Evolutionary conservation across 1,284 basidiomycete species (phyloP), one percentile per base, ranked within the genome.

Genomic region (Pseudozyma sp.): DNA sequence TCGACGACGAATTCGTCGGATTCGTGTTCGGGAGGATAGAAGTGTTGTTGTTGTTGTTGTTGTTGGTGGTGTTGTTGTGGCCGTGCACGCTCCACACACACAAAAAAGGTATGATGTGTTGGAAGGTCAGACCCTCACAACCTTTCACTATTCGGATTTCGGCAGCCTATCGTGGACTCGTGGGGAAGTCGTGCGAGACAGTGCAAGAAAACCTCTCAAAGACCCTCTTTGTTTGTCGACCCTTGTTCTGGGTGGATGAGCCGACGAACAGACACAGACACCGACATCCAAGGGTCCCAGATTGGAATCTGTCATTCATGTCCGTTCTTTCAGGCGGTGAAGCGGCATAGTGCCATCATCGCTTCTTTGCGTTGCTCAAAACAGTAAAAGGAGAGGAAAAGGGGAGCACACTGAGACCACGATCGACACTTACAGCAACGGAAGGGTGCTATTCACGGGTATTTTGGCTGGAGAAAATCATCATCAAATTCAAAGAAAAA

Each of bases 391-490:
- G 12, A 14, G 25, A 16, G 47, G 44, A 38, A 18, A 25, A 14
- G 25, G 25, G 47, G 44, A 47, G 8, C 38, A 25, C 13, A 19
- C 18, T 50, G 47, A 58, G 56, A 58, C 56, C 25, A 36, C 56
- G 56, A 58, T 58, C 56, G 56, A 58, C 48, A 58, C 56, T 19
- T 40, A 51, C 56, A 58, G 56, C 54, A 47, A 16, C 10, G 18
- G 9, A 10, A 44, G 4, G 18, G 2, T 14, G 10, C 9, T 16
- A 44, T 3, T 13, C n/a, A n/a, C n/a, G n/a, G n/a, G n/a, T n/a
- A n/a, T n/a, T n/a, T n/a, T n/a, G n/a, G n/a, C n/a, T n/a, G n/a
- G n/a, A n/a, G n/a, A n/a, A n/a, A n/a, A n/a, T n/a, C n/a, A 14
- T n/a, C 9, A 19, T 16, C 43, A 44, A 10, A 19, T 19, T n/a